Base-by-base conservation (phyloP, 768 basidiomycete genomes). In the Porpolomopsis calyptriformis region DNA sequence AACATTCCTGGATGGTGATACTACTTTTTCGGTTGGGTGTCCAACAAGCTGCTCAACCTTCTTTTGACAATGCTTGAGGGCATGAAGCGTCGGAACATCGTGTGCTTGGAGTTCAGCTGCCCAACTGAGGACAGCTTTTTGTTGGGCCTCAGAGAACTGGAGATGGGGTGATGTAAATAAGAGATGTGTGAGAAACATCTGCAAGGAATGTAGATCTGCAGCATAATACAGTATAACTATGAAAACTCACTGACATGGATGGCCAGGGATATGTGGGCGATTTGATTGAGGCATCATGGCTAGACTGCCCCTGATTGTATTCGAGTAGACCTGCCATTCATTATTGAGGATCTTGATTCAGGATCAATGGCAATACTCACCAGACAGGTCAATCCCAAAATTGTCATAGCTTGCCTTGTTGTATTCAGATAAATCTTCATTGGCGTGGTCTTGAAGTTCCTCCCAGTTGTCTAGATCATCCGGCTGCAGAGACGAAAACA, bases 101-200 rank as follows among this genome's bases (percentile, higher is more conserved):
- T 57, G 19, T 11, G 58, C 63, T 0, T 61, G 54, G 3, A 67
- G 44, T 0, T 50, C 55, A 29, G 48, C 59, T 2, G 54, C 64
- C 60, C 58, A 66, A 0, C 27, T 25, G 4, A 64, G 43, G 4
- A 66, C 41, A 1, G 57, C 58, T 14, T 36, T 47, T 45, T 66
- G 52, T 37, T 66, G 63, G 2, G 46, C 44, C 3, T 47, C 37
- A 1, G 58, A 67, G 43, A 67, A 66, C 11, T 51, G 49, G 0
- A 64, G 50, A 12, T 40, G 45, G 0, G 62, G 54, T 1, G 62
- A 65, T 37, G 56, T 60, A 40, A 66, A 66, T 4, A 66, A 47
- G 7, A 65, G 39, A 26, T 60, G 53, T 0, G 55, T 64, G 4
- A 54, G 43, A 33, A 63, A 60, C 22, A 57, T 49, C 60, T 63